Evolutionary conservation across 2,329 filamentous ascomycete species (phyloP).

Genomic region (Leptosphaerulina australis): DNA sequence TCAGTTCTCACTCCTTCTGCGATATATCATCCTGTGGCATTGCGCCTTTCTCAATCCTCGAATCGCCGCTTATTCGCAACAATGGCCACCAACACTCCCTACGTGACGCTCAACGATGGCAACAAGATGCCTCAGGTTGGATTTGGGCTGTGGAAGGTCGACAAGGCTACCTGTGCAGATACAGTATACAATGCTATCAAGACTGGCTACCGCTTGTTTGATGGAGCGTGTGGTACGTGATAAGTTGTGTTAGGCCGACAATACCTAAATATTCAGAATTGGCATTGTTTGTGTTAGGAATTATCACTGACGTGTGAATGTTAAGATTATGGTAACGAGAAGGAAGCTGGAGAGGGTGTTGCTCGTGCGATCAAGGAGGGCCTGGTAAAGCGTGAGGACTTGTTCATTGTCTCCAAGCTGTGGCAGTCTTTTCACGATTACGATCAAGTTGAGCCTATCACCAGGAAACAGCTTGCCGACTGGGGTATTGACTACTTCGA

Average conservation of each 20-base stretch:
- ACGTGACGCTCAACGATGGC: conserved; percentile 53
- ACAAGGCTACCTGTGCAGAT: conserved; percentile 73
- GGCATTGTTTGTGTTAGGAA: too few species aligned
- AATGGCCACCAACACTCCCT: conserved; percentile 38
- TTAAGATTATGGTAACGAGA: conserved; percentile 48
- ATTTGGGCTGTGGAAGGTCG: conserved; percentile 85
- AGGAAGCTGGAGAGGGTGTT: conserved; percentile 46
- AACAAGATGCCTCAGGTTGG: conserved; percentile 76
- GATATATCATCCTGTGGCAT: conserved; percentile 11
- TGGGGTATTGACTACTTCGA: conserved; percentile 50
- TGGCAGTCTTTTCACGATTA: conserved; percentile 91
- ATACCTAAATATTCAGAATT: too few species aligned
- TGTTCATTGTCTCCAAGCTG: conserved; percentile 92
- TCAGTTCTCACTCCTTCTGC: conserved; percentile 14
- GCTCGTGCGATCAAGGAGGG: conserved; percentile 49
- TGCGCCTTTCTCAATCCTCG: conserved; percentile 1
- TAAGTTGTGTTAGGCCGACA: too few species aligned
- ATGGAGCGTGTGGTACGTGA: conserved; percentile 30
- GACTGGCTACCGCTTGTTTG: conserved; percentile 39
- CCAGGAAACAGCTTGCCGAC: conserved; percentile 66
- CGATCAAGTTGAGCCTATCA: conserved; percentile 74
- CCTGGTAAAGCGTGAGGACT: conserved; percentile 64
- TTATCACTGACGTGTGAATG: conserved; percentile 9
- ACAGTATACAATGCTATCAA: conserved; percentile 69
- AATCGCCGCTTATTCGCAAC: conserved; percentile 27